These are phyloP conservation scores for Flaveria brownii DNA, from an alignment of 129 eudicot species.

Conservation along the genomic window DNA sequence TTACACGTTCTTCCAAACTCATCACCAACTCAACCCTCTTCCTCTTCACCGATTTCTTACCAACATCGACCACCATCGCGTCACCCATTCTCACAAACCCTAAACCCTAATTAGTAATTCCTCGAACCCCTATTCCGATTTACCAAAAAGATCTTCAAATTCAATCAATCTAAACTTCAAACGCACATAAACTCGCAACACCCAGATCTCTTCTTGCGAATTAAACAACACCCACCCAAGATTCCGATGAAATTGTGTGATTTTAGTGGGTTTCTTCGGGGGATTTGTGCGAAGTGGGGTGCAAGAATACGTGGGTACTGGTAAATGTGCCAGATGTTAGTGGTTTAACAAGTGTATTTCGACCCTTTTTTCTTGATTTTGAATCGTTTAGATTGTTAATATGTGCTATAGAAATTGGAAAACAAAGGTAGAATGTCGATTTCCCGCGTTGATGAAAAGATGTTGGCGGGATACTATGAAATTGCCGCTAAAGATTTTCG, in stretches of 20 bases:
- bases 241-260: slow-evolving; percentile 6
- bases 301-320: slow-evolving; percentile 17
- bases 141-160: slow-evolving; percentile 1
- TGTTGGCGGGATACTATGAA: slow-evolving; percentile 19
- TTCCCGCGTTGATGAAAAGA: slow-evolving; percentile 32
- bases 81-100: slow-evolving; percentile 54
- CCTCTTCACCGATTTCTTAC: slow-evolving; percentile 53
- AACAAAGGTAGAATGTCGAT: background rate
- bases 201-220: background rate
- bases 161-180: background rate
- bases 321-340: slow-evolving; percentile 25
- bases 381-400: background rate
- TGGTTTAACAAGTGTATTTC: slow-evolving; percentile 19
- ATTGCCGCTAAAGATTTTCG: slow-evolving; percentile 34
- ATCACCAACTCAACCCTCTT: slow-evolving; percentile 48
- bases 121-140: background rate
- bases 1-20: slow-evolving; percentile 46
- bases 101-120: slow-evolving; percentile 22
- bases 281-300: slow-evolving; percentile 25
- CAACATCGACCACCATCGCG: slow-evolving; percentile 44
- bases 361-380: background rate
- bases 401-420: slow-evolving; percentile 16
- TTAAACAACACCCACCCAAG: background rate
- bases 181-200: slow-evolving; percentile 6
- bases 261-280: background rate